Percentiles rank a stretch among this genome's conserved stretches.
These are phyloP conservation scores for Rhizophlyctis rosea DNA, from an alignment of 192 early-diverging fungal species.

Conservation along the genomic window DNA sequence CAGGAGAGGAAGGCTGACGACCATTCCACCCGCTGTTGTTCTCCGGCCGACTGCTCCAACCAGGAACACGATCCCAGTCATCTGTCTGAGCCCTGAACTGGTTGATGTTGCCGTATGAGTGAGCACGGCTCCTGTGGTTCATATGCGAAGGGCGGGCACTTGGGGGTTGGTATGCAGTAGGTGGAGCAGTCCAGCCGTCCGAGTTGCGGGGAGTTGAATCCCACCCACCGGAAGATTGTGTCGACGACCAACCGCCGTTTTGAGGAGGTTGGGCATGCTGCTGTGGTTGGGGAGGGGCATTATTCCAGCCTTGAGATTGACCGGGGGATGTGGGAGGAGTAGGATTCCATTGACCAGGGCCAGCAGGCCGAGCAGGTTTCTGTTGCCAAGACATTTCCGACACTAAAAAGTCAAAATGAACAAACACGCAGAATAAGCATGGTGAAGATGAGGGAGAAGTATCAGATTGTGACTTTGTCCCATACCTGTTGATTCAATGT, in stretches of 20 bases:
- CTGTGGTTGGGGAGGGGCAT: neutral
- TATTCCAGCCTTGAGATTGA: neutral
- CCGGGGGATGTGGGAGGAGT: constrained; percentile 18
- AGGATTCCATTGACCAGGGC: constrained; percentile 15
- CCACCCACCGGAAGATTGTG: neutral
- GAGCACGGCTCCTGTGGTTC: neutral
- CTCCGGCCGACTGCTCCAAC: constrained; percentile 13
- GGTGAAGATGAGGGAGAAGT: too few species aligned
- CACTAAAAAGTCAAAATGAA: too few species aligned
- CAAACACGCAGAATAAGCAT: too few species aligned
- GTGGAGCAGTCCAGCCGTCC: neutral
- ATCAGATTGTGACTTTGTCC: too few species aligned
- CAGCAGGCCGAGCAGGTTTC: constrained; percentile 2
- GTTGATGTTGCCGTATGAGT: constrained; percentile 3
- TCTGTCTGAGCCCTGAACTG: neutral
- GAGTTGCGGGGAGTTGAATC: neutral
- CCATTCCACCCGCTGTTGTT: constrained; percentile 7
- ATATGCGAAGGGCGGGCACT: neutral
- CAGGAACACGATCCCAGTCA: constrained; percentile 18
- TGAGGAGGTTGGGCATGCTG: too few species aligned
- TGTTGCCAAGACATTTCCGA: constrained; percentile 2
- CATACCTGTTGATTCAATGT: too few species aligned
- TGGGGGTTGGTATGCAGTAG: neutral
- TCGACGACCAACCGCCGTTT: neutral
- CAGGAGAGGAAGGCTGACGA: too few species aligned